Evolutionary conservation across 495 filamentous ascomycete species (phyloP).

Genomic region (Hapsidospora chrysogenum): DNA sequence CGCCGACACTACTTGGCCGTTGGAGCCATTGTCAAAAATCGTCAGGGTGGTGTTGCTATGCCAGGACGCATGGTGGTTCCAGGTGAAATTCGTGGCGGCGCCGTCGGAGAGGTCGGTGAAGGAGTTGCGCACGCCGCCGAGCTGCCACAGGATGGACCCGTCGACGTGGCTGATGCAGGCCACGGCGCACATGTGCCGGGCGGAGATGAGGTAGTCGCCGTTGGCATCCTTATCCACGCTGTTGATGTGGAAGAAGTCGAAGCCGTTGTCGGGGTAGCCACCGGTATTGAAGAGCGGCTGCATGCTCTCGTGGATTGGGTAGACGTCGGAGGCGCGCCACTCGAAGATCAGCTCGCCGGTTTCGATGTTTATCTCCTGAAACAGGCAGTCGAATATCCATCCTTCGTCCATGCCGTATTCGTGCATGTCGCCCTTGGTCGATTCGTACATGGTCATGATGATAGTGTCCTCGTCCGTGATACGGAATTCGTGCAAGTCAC

Average conservation of each 20-base stretch:
- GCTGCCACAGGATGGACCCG: constrained; percentile 22
- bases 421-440: constrained; percentile 3
- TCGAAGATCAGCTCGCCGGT: constrained; percentile 14
- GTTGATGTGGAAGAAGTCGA: constrained; percentile 27
- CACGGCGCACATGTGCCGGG: constrained; percentile 20
- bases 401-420: constrained; percentile 6
- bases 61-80: constrained; percentile 40
- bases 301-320: constrained; percentile 6
- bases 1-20: too few species aligned
- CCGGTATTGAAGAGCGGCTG: background rate
- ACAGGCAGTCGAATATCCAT: constrained; percentile 6
- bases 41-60: constrained; percentile 10
- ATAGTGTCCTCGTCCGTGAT: constrained; percentile 4
- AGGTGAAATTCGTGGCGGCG: constrained; percentile 27
- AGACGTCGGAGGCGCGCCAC: constrained; percentile 24
- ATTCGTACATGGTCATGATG: constrained; percentile 5
- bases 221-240: constrained; percentile 13
- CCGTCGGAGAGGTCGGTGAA: constrained; percentile 27
- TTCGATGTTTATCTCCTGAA: constrained; percentile 9
- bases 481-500: constrained; percentile 7
- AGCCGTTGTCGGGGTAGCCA: background rate
- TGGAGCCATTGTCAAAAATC: constrained; percentile 23
- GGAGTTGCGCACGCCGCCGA: constrained; percentile 24
- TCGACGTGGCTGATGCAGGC: constrained; percentile 17
- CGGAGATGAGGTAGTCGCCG: constrained; percentile 27